phyloP scores from a whole-genome alignment of 2,329 filamentous ascomycete species.

The Plectosphaerella cucumerina region DNA sequence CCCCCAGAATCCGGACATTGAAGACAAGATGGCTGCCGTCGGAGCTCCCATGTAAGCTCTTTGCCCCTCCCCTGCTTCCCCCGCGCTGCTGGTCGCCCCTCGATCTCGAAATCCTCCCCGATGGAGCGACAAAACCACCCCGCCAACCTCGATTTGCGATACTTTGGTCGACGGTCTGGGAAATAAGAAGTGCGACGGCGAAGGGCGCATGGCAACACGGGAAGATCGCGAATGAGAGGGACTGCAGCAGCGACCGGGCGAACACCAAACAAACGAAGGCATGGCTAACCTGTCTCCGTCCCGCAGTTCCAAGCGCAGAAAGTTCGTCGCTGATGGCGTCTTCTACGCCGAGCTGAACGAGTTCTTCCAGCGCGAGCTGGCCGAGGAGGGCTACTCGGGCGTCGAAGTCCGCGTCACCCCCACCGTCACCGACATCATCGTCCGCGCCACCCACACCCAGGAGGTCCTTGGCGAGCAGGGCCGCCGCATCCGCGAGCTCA shows the following conservation, averaged over 20 bases:
- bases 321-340: slow-evolving; percentile 96
- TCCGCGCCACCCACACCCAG: slow-evolving; percentile 99
- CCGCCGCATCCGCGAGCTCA: slow-evolving; percentile 99
- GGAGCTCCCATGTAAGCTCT: slow-evolving; percentile 58
- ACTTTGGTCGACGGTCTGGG: background rate
- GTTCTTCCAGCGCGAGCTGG: slow-evolving; percentile 99
- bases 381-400: slow-evolving; percentile 99
- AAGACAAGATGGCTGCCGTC: slow-evolving; percentile 55
- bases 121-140: no score
- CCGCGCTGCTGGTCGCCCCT: background rate
- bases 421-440: slow-evolving; percentile 99
- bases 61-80: slow-evolving; percentile 6
- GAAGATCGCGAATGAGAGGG: background rate
- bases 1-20: slow-evolving; percentile 16
- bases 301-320: slow-evolving; percentile 81
- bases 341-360: slow-evolving; percentile 99
- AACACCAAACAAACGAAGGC: background rate
- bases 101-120: background rate
- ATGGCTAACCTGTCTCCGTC: slow-evolving; percentile 9
- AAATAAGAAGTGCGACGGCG: background rate
- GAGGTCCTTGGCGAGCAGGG: slow-evolving; percentile 99
- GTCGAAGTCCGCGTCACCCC: slow-evolving; percentile 99
- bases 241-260: background rate
- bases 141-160: background rate
- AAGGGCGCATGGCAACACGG: background rate